phyloP scores from a whole-genome alignment of 345 rosid genomes.

The Populus tremula region DNA sequence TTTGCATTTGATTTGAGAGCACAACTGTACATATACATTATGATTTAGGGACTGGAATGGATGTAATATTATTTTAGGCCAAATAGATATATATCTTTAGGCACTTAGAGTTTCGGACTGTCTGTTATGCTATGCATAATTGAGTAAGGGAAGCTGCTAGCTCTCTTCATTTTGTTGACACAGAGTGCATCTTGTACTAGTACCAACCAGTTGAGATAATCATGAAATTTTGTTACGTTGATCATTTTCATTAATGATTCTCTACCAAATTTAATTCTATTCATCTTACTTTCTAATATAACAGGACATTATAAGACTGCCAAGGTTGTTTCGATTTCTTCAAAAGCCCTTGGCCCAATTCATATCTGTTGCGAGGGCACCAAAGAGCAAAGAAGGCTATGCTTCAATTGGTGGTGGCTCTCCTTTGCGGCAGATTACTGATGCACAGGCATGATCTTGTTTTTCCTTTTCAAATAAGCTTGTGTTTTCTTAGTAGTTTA shows the following conservation, averaged over 20 bases:
- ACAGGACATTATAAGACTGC: slow-evolving; percentile 92
- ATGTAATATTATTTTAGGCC: background rate
- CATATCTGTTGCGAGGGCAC: slow-evolving; percentile 83
- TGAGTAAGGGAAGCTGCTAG: background rate
- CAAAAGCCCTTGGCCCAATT: slow-evolving; percentile 96
- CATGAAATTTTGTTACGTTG: background rate
- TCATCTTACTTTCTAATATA: slow-evolving; percentile 9
- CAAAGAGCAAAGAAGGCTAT: slow-evolving; percentile 99
- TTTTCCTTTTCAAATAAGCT: background rate
- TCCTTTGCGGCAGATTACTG: slow-evolving; percentile 85
- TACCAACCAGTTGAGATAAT: no score
- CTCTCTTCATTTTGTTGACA: background rate
- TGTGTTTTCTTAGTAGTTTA: background rate
- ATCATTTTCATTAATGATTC: background rate
- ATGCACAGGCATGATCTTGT: slow-evolving; percentile 63
- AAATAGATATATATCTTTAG: background rate
- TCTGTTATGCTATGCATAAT: background rate
- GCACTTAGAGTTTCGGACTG: background rate
- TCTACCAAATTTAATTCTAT: background rate
- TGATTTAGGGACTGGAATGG: background rate
- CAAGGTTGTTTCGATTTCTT: slow-evolving; percentile 79
- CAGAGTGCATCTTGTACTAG: no score
- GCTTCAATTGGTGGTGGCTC: slow-evolving; percentile 98
- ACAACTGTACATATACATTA: background rate
- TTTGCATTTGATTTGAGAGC: background rate